Evolutionary conservation across 2,329 filamentous ascomycete species (phyloP).

Genomic region (Paradendryphiella salina): DNA sequence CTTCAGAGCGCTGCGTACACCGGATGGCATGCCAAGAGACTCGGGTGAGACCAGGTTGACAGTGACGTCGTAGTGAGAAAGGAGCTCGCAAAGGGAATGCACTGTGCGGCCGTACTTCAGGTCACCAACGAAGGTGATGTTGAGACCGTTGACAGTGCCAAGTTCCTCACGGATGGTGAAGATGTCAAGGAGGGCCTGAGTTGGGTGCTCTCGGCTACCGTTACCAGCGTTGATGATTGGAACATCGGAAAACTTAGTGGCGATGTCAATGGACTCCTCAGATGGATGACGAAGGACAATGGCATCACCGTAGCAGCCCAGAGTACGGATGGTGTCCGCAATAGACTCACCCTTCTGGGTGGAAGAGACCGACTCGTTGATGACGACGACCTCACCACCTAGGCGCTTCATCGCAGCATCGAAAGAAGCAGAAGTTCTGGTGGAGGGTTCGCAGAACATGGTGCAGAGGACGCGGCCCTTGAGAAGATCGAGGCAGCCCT

Average conservation of each 20-base stretch:
- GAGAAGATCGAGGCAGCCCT: conserved; percentile 84
- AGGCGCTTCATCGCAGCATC: conserved; percentile 98
- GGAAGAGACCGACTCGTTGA: conserved; percentile 82
- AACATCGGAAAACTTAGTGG: conserved; percentile 83
- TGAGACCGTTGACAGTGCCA: conserved; percentile 91
- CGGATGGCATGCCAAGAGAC: conserved; percentile 73
- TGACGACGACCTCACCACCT: conserved; percentile 80
- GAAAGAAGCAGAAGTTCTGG: conserved; percentile 91
- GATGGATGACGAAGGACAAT: conserved; percentile 94
- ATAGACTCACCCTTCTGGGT: conserved; percentile 93
- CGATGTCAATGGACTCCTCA: conserved; percentile 76
- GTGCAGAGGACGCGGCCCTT: conserved; percentile 85
- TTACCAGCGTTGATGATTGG: conserved; percentile 98
- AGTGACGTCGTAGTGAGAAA: conserved; percentile 92
- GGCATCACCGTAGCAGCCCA: conserved; percentile 92
- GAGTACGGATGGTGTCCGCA: conserved; percentile 88
- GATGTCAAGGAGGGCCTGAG: conserved; percentile 94
- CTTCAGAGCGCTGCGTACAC: conserved; percentile 72
- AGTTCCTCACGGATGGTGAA: conserved; percentile 98
- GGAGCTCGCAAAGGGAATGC: conserved; percentile 90
- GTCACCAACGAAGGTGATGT: conserved; percentile 94
- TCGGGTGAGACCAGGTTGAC: conserved; percentile 89
- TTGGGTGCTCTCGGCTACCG: conserved; percentile 93
- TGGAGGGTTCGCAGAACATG: conserved; percentile 98
- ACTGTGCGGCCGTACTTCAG: conserved; percentile 91